Evolutionary conservation across 176 grass and related monocot genomes (phyloP), one percentile per base, ranked within the genome.

Genomic region (Elymus sibiricus): DNA sequence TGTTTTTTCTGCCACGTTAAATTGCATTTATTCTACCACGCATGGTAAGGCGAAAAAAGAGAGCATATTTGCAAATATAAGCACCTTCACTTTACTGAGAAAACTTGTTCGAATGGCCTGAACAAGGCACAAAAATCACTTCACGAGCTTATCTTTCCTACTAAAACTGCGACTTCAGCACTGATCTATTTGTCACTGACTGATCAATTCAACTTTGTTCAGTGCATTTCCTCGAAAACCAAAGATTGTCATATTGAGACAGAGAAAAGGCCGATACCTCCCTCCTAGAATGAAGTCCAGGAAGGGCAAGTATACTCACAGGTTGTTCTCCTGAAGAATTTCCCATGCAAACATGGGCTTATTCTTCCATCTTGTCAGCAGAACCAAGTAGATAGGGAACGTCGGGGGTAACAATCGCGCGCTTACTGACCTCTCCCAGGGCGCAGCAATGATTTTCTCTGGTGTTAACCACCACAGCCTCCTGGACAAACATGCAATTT

Each of bases 381-480:
- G 86, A 87, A 91, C 67, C 82, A 67, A 99, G 44, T 65, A 99
- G 51, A 55, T 88, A 90, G 56, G 80, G 53, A 21, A 96, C 13
- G 59, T 99, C 92, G 4, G 89, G 94, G 22, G 88, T 78, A 32
- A 96, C 29, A 77, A 99, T 72, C 7, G 51, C 92, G 12, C 80
- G 94, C 84, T 89, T 92, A 66, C 71, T 80, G 63, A 92, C 59
- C 84, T 94, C 86, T 12, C 97, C 94, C 51, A 99, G 25, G 37
- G 85, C 79, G 88, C 90, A 92, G 76, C 74, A 96, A 16, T 96
- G 92, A 63, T 96, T 99, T 81, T 96, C 90, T 75, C 90, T 88
- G 19, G 70, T 89, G 66, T 91, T 94, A 51, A 96, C 67, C 46
- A 79, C 92, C 3, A 77, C 88, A 70, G 83, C 82, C 21, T 99